Evolutionary conservation across 192 early-diverging fungal genomes (phyloP).

Genomic region (Kappamyces sp.): DNA sequence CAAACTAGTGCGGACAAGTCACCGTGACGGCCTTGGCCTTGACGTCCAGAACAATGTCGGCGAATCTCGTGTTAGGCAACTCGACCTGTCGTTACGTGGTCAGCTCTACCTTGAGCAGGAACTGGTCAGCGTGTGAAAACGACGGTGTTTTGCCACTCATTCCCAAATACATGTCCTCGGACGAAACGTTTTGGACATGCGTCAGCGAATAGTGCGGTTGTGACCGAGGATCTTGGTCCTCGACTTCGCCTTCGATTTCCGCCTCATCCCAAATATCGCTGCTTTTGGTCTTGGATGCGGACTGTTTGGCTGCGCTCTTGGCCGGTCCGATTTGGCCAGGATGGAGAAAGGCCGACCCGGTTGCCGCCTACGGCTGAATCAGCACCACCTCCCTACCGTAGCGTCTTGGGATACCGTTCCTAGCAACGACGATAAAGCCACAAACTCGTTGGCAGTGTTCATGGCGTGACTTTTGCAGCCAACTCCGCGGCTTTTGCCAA

Average conservation of each 20-base stretch:
- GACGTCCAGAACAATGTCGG: neutral
- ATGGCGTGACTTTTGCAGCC: too few species aligned
- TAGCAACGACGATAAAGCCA: too few species aligned
- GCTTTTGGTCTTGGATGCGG: too few species aligned
- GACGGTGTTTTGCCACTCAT: slow-evolving; percentile 15
- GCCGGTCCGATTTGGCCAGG: too few species aligned
- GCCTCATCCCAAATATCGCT: slow-evolving; percentile 14
- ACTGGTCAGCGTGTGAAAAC: neutral
- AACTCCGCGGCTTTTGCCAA: too few species aligned
- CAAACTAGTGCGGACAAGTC: neutral
- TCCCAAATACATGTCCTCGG: slow-evolving; percentile 16
- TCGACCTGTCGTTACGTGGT: neutral
- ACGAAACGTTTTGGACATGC: slow-evolving; percentile 10
- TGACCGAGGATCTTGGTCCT: slow-evolving; percentile 8
- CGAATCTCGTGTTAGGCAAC: slow-evolving; percentile 2
- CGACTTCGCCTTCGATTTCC: neutral
- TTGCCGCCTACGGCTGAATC: too few species aligned
- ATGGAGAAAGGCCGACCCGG: too few species aligned
- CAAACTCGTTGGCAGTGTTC: too few species aligned
- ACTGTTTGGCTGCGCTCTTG: too few species aligned
- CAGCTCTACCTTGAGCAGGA: neutral
- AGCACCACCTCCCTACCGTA: too few species aligned
- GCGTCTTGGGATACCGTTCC: too few species aligned
- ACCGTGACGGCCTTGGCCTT: slow-evolving; percentile 1
- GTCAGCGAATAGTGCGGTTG: slow-evolving; percentile 13